phyloP scores from a whole-genome alignment of 306 rosid species.

The Cicer pinnatifidum region DNA sequence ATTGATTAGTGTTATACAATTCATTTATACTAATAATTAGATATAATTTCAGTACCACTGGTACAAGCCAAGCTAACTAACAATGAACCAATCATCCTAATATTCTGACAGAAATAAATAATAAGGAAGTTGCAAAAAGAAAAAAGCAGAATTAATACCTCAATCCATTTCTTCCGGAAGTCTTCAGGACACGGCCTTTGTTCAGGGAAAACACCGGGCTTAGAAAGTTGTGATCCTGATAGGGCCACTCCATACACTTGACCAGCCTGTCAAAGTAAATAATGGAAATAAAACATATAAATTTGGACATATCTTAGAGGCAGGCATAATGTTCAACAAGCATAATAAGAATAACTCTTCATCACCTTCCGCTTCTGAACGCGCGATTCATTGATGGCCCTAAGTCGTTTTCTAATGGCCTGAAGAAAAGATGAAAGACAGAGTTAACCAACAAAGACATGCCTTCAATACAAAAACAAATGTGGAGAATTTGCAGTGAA shows the following conservation, averaged over 20 bases:
- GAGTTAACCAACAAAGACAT: conserved; percentile 34
- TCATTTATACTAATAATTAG: background rate
- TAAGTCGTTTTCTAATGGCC: conserved; percentile 81
- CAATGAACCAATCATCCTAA: conserved; percentile 18
- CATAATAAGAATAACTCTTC: conserved; percentile 40
- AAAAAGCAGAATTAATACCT: conserved; percentile 55
- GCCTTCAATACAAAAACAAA: conserved; percentile 33
- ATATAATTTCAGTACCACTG: conserved; percentile 1
- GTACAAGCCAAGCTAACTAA: conserved; percentile 35
- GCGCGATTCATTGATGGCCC: conserved; percentile 96
- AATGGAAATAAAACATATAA: conserved; percentile 12
- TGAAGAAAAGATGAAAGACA: conserved; percentile 51
- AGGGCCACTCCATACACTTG: conserved; percentile 91
- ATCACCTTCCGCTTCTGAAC: conserved; percentile 94
- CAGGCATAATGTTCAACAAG: conserved; percentile 30
- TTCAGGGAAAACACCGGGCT: conserved; percentile 82
- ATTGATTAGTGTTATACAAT: conserved; percentile 10
- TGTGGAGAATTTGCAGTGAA: conserved; percentile 35
- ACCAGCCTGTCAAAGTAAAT: conserved; percentile 78
- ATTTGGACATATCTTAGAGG: background rate
- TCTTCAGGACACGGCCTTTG: conserved; percentile 78
- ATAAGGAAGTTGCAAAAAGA: conserved; percentile 1
- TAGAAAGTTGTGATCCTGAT: conserved; percentile 73
- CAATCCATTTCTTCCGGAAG: conserved; percentile 88
- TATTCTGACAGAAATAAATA: conserved; percentile 23